phyloP scores from a whole-genome alignment of 2,329 filamentous ascomycete species.

The Sporothrix protearum region DNA sequence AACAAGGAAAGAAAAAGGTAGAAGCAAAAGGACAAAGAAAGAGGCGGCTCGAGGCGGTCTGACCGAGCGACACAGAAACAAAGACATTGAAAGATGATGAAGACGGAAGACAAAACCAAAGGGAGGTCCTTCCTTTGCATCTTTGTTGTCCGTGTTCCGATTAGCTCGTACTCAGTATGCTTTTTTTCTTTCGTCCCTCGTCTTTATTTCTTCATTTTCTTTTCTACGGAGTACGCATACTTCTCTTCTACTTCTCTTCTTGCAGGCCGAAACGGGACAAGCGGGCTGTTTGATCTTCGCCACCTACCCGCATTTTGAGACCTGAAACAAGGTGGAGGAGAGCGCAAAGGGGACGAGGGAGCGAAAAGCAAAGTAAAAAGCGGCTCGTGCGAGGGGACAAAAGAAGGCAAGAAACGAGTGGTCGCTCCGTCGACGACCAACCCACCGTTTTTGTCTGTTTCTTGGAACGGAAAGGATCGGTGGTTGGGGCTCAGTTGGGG shows the following conservation, averaged over 20 bases:
- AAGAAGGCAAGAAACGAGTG: not conserved
- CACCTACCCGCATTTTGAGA: slow-evolving; percentile 24
- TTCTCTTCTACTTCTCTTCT: not conserved
- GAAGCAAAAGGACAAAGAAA: not conserved
- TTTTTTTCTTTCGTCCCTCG: not conserved
- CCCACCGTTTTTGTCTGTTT: not conserved
- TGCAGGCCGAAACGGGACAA: slow-evolving; percentile 25
- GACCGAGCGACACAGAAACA: not conserved
- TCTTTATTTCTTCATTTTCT: not conserved
- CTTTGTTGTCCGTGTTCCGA: too few relatives aligned
- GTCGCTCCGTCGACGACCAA: not conserved
- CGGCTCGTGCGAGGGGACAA: not conserved
- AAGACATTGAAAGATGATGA: not conserved
- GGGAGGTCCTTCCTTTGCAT: not conserved
- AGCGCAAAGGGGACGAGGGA: not conserved
- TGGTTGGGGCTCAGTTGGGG: slow-evolving; percentile 2
- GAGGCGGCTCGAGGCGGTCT: slow-evolving; percentile 4
- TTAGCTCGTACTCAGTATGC: too few relatives aligned
- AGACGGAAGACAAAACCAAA: not conserved
- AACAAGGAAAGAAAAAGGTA: not conserved
- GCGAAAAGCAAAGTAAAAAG: not conserved
- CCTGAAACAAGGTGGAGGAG: slow-evolving; percentile 26
- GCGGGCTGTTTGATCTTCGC: slow-evolving; percentile 28
- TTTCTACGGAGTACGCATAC: not conserved
- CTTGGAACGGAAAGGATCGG: slow-evolving; percentile 5